A percentile compares a stretch with the other conserved stretches of the same genome.
Conservation (phyloP, 1,139 yeast species). For the Diutina ranongensis region DNA sequence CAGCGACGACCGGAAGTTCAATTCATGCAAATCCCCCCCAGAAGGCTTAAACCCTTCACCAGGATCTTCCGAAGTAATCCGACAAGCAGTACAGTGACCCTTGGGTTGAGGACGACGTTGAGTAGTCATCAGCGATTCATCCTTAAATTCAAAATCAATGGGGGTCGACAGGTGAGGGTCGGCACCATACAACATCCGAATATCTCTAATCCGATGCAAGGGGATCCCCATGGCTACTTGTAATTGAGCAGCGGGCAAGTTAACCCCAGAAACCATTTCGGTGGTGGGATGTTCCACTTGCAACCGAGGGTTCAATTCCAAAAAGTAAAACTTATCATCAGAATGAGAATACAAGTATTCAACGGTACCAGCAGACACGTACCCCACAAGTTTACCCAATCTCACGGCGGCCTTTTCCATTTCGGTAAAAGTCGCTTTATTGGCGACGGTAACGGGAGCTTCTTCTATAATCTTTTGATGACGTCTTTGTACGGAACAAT, state of each 20-base stretch:
- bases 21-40: constrained; percentile 91
- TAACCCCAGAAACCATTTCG: constrained; percentile 98
- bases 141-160: constrained; percentile 66
- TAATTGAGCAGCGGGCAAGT: constrained; percentile 89
- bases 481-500: constrained; percentile 95
- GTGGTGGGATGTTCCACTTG: constrained; percentile 99
- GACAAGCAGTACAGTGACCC: constrained; percentile 98
- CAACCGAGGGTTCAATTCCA: constrained; percentile 93
- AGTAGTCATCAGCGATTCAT: constrained; percentile 43
- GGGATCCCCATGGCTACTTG: constrained; percentile 99
- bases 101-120: constrained; percentile 86
- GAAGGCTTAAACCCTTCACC: constrained; percentile 99
- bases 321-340: constrained; percentile 88
- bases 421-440: constrained; percentile 61
- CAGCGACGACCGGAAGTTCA: constrained; percentile 91
- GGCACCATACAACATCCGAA: constrained; percentile 80
- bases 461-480: constrained; percentile 95
- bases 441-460: constrained; percentile 58
- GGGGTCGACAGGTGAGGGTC: constrained; percentile 84
- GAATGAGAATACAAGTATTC: constrained; percentile 91
- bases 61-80: constrained; percentile 98
- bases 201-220: constrained; percentile 86
- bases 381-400: constrained; percentile 91
- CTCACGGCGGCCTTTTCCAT: constrained; percentile 98
- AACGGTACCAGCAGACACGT: constrained; percentile 91